These are phyloP conservation scores for Xylariaceae sp. DNA, from an alignment of 2,329 filamentous ascomycete species.

Conservation along the genomic window DNA sequence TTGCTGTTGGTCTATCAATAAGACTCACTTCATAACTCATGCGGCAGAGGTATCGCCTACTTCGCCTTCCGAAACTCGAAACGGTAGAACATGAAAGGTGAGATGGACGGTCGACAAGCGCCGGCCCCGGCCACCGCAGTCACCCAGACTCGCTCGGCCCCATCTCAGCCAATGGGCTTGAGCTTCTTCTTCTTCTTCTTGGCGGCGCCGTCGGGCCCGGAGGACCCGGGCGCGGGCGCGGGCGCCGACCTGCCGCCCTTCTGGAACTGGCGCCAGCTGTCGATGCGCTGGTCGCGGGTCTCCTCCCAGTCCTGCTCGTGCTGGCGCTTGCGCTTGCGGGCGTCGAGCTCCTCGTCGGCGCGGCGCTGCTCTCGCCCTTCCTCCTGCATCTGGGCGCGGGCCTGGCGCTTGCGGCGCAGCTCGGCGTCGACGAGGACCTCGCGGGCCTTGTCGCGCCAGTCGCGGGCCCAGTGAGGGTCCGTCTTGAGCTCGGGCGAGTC, in stretches of 20 bases:
- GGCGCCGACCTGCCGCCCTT: too few species aligned
- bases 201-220: slow-evolving; percentile 37
- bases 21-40: slow-evolving; percentile 29
- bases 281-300: slow-evolving; percentile 83
- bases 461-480: slow-evolving; percentile 68
- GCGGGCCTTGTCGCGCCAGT: slow-evolving; percentile 86
- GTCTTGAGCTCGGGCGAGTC: slow-evolving; percentile 84
- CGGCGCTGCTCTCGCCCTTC: slow-evolving; percentile 84
- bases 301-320: slow-evolving; percentile 95
- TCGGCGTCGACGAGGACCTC: slow-evolving; percentile 91
- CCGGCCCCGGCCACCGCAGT: too few species aligned
- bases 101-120: too few species aligned
- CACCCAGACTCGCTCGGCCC: too few species aligned
- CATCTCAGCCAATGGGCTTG: slow-evolving; percentile 49
- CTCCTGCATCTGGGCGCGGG: slow-evolving; percentile 94
- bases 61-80: too few species aligned
- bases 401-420: slow-evolving; percentile 70
- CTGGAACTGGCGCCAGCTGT: slow-evolving; percentile 88
- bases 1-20: slow-evolving; percentile 26
- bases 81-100: too few species aligned
- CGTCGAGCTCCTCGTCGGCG: slow-evolving; percentile 76
- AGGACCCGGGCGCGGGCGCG: too few species aligned
- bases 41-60: too few species aligned
- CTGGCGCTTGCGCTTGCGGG: slow-evolving; percentile 77
- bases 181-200: slow-evolving; percentile 68